Conservation (phyloP, 768 basidiomycete genomes). For the Filobasidium wieringae region DNA sequence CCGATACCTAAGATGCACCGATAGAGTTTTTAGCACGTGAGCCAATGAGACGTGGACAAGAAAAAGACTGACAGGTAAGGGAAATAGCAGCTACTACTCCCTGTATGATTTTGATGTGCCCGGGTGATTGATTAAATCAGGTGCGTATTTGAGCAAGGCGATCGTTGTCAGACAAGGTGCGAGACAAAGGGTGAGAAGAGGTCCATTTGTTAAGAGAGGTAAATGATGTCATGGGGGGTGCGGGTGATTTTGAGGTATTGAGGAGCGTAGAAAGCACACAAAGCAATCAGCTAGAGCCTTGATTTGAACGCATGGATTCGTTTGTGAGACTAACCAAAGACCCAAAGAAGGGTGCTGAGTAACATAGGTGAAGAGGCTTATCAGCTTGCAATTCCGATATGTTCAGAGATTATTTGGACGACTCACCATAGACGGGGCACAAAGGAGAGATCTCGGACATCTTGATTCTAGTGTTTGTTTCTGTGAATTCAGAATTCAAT, state of each 20-base stretch:
- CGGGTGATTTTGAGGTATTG: background rate
- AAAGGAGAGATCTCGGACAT: slow-evolving; percentile 40
- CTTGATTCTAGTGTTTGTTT: background rate
- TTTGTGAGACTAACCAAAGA: slow-evolving; percentile 68
- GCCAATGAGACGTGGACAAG: background rate
- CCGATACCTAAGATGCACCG: slow-evolving; percentile 21
- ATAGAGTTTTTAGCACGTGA: background rate
- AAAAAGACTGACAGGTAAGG: slow-evolving; percentile 69
- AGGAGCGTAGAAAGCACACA: background rate
- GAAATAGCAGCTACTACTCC: slow-evolving; percentile 94
- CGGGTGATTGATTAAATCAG: background rate
- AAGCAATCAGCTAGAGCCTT: too few relatives aligned
- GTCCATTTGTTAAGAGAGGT: too few relatives aligned
- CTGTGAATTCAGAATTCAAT: background rate
- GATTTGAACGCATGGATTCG: too few relatives aligned
- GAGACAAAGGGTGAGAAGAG: too few relatives aligned
- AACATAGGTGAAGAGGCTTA: too few relatives aligned
- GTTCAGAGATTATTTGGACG: too few relatives aligned
- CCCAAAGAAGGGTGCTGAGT: slow-evolving; percentile 97
- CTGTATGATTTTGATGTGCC: slow-evolving; percentile 41
- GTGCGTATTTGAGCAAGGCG: background rate
- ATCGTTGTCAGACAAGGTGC: background rate
- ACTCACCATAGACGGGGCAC: slow-evolving; percentile 65
- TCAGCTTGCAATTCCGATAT: too few relatives aligned
- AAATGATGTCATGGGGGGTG: background rate